Conservation (phyloP, 2,329 filamentous ascomycete genomes). For the Fusarium bactridioides region DNA sequence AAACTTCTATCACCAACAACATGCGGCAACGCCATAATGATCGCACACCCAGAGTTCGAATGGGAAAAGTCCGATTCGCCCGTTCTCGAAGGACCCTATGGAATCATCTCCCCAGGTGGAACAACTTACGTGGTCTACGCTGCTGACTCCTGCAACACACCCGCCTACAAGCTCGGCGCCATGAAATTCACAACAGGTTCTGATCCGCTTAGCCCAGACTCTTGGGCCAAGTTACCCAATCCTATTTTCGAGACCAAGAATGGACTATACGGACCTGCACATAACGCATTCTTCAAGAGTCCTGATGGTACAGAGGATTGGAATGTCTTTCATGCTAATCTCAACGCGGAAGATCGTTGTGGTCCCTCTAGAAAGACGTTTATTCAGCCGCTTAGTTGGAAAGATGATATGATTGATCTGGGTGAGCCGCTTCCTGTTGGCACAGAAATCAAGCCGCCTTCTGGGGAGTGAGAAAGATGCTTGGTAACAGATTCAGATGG, state of each 20-base stretch:
- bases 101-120: neutral
- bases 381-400: neutral
- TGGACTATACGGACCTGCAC: neutral
- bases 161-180: neutral
- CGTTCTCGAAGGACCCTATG: neutral
- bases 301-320: neutral
- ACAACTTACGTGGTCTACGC: neutral
- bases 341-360: neutral
- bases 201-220: neutral
- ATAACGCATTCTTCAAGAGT: neutral
- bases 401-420: neutral
- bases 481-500: no score
- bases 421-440: neutral
- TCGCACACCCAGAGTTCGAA: neutral
- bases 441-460: neutral
- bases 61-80: neutral
- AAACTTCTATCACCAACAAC: neutral
- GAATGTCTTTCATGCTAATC: neutral
- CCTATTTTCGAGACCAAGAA: neutral
- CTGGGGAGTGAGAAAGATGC: neutral
- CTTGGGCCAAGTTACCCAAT: neutral
- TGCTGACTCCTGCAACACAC: neutral
- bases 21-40: neutral
- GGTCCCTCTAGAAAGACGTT: neutral
- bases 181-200: neutral